These are phyloP conservation scores for Austroboletus rostrupii DNA, from an alignment of 1,284 basidiomycete genomes.

Conservation along the genomic window DNA sequence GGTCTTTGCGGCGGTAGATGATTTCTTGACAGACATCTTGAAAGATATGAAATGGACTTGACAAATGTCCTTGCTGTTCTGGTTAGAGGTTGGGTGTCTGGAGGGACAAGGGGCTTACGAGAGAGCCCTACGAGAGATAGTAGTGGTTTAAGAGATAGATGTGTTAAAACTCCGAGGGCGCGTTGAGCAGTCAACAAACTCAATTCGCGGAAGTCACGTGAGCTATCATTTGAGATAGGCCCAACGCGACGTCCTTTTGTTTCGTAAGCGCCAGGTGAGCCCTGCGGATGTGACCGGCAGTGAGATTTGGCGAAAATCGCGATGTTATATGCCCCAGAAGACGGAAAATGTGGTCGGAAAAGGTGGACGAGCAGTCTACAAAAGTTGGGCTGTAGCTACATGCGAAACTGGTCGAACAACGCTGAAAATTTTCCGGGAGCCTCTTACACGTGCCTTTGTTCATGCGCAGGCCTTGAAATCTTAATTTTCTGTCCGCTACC, in stretches of 20 bases:
- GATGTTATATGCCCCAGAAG: slow-evolving; percentile 11
- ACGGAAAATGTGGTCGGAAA: slow-evolving; percentile 18
- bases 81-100: slow-evolving; percentile 20
- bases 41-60: slow-evolving; percentile 12
- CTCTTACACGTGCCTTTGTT: slow-evolving; percentile 17
- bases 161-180: slow-evolving; percentile 56
- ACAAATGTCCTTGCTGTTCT: slow-evolving; percentile 34
- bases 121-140: slow-evolving; percentile 35
- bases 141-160: slow-evolving; percentile 50
- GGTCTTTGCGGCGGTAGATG: slow-evolving; percentile 23
- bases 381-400: slow-evolving; percentile 20
- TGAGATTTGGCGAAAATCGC: slow-evolving; percentile 7
- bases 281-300: slow-evolving; percentile 1
- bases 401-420: slow-evolving; percentile 20
- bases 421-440: slow-evolving; percentile 12
- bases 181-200: slow-evolving; percentile 51
- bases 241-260: slow-evolving; percentile 11
- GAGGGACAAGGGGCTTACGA: slow-evolving; percentile 30
- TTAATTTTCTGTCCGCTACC: slow-evolving; percentile 27
- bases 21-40: slow-evolving; percentile 34
- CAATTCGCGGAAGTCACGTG: slow-evolving; percentile 36
- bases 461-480: slow-evolving; percentile 17
- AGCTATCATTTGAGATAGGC: slow-evolving; percentile 33
- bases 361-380: neutral
- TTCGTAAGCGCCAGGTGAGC: slow-evolving; percentile 3